Base-by-base conservation (phyloP, 352 stramenopile genomes). In the Pythium dissotocum region DNA sequence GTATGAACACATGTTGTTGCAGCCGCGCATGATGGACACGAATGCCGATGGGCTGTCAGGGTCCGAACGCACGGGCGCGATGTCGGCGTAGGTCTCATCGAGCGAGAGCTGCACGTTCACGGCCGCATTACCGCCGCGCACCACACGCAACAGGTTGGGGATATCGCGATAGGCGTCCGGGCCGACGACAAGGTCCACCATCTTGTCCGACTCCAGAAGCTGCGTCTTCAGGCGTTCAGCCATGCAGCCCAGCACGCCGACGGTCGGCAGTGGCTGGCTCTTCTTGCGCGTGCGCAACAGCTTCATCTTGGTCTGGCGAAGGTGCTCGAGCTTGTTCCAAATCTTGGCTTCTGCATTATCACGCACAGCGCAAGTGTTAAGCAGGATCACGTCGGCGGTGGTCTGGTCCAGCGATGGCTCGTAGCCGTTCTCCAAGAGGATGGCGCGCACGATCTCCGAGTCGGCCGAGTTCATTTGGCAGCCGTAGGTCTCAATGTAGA, bases 391-490 rank as follows among this genome's bases (percentile, higher is more conserved):
- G 71, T 99, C 93, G 36, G 97, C 95, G 13, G 88, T 76, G 10
- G 94, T 84, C 56, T 88, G 79, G 5, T 82, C 70, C 18, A 65
- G 16, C 6, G 87, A 85, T 33, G 92, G 71, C 12, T 85, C 65
- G 76, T 91, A 95, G 33, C 71, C 77, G 40, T 78, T 51, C 61
- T 89, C 77, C 44, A 98, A 68, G 30, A 99, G 78, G 40, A 99
- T 95, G 36, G 91, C 85, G 18, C 91, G 87, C 49, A 99, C 97
- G 78, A 99, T 99, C 73, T 99, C 97, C 58, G 90, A 98, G 82
- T 99, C 98, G 64, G 93, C 95, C 56, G 98, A 95, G 81, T 99
- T 99, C 97, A 99, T 99, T 86, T 99, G 97, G 86, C 98, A 99
- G 9, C 98, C 97, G 80, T 99, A 99, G 13, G 97, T 99, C 69